These are phyloP conservation scores for Quercus lobata DNA, from an alignment of 331 rosid species.

Conservation along the genomic window DNA sequence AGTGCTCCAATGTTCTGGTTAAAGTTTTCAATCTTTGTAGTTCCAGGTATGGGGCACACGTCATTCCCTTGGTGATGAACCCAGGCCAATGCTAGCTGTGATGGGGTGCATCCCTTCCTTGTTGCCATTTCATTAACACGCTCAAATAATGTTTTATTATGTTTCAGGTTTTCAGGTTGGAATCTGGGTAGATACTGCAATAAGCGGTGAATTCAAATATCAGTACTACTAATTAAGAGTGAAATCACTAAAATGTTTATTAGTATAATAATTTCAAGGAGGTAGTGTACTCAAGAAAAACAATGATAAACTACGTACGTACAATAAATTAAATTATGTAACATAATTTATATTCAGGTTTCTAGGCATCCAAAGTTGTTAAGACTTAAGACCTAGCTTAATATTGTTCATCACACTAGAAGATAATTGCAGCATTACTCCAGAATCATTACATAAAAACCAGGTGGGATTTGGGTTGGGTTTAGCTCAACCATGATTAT, in stretches of 20 bases:
- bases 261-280: no score
- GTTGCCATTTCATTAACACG: constrained; percentile 47
- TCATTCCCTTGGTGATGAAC: constrained; percentile 74
- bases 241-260: neutral
- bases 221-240: neutral
- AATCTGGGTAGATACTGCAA: constrained; percentile 45
- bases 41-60: constrained; percentile 80
- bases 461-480: no score
- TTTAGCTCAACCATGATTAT: no score
- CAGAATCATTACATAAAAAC: no score
- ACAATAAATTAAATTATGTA: no score
- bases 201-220: neutral
- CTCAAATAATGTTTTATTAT: constrained; percentile 43
- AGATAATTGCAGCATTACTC: no score
- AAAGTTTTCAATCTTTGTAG: constrained; percentile 60
- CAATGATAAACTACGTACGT: no score
- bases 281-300: no score
- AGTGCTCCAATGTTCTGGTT: constrained; percentile 57
- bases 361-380: no score
- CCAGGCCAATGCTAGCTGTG: constrained; percentile 73
- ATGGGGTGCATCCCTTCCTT: constrained; percentile 58
- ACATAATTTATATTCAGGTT: no score
- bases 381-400: no score
- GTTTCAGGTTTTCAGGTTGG: constrained; percentile 47
- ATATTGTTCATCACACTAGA: no score